A percentile compares a stretch with the other conserved stretches of the same genome.
These are phyloP conservation scores for Boletus fagicola DNA, from an alignment of 768 basidiomycete genomes.

Conservation along the genomic window DNA sequence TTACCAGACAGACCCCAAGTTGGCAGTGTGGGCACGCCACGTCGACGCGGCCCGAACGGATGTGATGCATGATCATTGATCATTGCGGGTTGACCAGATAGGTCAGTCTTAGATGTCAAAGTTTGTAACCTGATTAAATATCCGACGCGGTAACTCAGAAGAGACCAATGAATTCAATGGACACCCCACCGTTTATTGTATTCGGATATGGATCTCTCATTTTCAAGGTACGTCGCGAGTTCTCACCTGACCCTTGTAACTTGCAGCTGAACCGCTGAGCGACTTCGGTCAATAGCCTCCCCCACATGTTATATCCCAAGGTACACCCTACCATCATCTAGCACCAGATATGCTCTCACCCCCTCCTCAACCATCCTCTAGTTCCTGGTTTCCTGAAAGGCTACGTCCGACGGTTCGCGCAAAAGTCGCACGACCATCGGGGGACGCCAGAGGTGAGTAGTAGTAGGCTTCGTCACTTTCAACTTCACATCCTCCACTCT, in stretches of 20 bases:
- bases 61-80: too few species aligned
- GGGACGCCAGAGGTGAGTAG: conserved; percentile 74
- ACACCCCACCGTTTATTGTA: conserved; percentile 56
- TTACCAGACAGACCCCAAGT: too few species aligned
- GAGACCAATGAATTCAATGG: conserved; percentile 7
- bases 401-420: conserved; percentile 87
- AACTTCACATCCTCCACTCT: neutral
- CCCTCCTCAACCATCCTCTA: conserved; percentile 20
- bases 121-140: neutral
- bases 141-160: neutral
- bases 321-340: conserved; percentile 33
- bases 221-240: conserved; percentile 57
- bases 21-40: neutral
- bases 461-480: neutral
- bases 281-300: conserved; percentile 57
- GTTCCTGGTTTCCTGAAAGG: conserved; percentile 86
- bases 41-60: too few species aligned
- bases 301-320: conserved; percentile 69
- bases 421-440: conserved; percentile 89
- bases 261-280: neutral
- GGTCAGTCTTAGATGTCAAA: neutral
- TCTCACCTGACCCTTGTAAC: neutral
- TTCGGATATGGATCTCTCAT: conserved; percentile 94
- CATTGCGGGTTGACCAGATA: neutral
- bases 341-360: neutral